These are phyloP conservation scores for Allium sativum DNA, from an alignment of 106 monocot genomes.

Conservation along the genomic window DNA sequence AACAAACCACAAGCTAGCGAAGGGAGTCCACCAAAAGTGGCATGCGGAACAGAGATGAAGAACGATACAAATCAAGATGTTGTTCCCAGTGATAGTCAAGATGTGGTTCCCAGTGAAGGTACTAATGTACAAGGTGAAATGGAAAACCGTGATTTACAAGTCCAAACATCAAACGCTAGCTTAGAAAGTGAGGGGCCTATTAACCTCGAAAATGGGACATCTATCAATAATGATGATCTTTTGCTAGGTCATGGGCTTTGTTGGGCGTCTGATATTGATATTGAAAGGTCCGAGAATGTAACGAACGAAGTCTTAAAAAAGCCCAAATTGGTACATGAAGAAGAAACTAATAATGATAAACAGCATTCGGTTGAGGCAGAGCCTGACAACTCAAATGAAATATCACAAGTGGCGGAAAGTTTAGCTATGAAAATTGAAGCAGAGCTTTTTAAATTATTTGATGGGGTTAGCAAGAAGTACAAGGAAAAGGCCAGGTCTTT, in stretches of 20 bases:
- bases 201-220: background rate
- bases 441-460: slow-evolving; percentile 77
- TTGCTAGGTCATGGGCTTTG: slow-evolving; percentile 85
- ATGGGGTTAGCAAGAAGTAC: slow-evolving; percentile 97
- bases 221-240: slow-evolving; percentile 63
- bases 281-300: slow-evolving; percentile 10
- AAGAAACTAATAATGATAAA: slow-evolving; percentile 30
- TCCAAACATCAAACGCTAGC: slow-evolving; percentile 13
- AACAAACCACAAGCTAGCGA: slow-evolving; percentile 18
- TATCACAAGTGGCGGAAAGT: slow-evolving; percentile 18
- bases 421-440: slow-evolving; percentile 70
- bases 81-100: too few relatives aligned
- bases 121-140: background rate
- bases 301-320: slow-evolving; percentile 26
- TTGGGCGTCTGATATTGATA: slow-evolving; percentile 50
- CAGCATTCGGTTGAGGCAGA: slow-evolving; percentile 11
- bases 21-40: slow-evolving; percentile 9
- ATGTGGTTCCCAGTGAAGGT: slow-evolving; percentile 3
- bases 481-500: slow-evolving; percentile 94
- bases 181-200: slow-evolving; percentile 1
- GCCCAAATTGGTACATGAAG: slow-evolving; percentile 27
- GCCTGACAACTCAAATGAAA: background rate
- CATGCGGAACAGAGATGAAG: background rate
- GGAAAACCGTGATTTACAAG: slow-evolving; percentile 7
- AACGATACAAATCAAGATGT: background rate